A percentile compares a stretch with the other conserved stretches of the same genome.
Conservation (phyloP, 352 stramenopile genomes). For the Globisporangium viniferum region DNA sequence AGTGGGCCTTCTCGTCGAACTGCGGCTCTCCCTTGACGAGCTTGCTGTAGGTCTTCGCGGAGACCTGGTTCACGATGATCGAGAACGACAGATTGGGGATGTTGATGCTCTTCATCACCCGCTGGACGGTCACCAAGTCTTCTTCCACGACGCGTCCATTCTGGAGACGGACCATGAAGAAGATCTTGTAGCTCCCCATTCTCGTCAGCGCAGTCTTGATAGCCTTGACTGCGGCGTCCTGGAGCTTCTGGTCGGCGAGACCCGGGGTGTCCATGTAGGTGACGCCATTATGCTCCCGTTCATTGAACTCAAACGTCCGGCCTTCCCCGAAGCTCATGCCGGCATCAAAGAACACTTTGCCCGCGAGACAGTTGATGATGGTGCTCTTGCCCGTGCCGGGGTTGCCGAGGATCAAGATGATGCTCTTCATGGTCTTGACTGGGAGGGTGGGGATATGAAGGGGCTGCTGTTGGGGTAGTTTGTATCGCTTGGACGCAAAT, state of each 20-base stretch:
- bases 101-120: background rate
- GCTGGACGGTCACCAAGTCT: background rate
- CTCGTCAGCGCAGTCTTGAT: background rate
- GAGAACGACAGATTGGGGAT: background rate
- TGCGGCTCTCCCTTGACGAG: background rate
- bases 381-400: too few species aligned
- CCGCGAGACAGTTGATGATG: too few species aligned
- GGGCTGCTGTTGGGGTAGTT: too few species aligned
- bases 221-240: background rate
- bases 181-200: background rate
- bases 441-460: too few species aligned
- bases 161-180: background rate
- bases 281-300: too few species aligned
- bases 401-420: too few species aligned
- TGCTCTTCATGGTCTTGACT: too few species aligned
- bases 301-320: too few species aligned
- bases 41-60: background rate
- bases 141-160: background rate
- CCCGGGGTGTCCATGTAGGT: too few species aligned
- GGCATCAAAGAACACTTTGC: too few species aligned
- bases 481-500: too few species aligned
- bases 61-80: background rate
- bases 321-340: too few species aligned
- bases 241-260: background rate
- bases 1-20: background rate